These are phyloP conservation scores for Apiotrichum akiyoshidainum DNA, from an alignment of 1,284 basidiomycete genomes.

Conservation along the genomic window DNA sequence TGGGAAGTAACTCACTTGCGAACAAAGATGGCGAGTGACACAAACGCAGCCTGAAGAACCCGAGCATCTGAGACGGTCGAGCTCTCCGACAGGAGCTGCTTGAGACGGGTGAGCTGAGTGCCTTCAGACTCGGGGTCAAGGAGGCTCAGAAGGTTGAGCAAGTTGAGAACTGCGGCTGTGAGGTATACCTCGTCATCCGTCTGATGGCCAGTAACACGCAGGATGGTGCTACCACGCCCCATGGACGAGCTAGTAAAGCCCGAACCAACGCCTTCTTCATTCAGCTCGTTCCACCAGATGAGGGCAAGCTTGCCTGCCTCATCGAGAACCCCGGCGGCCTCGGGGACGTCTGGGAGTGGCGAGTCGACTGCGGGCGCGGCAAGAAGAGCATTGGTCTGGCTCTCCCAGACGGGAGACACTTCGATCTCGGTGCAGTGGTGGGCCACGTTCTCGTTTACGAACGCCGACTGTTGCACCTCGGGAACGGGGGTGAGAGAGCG, in stretches of 20 bases:
- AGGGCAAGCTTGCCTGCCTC: slow-evolving; percentile 25
- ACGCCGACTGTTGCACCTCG: slow-evolving; percentile 21
- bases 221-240: slow-evolving; percentile 9
- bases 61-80: slow-evolving; percentile 71
- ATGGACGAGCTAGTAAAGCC: slow-evolving; percentile 3
- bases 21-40: slow-evolving; percentile 55
- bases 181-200: slow-evolving; percentile 44
- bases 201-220: slow-evolving; percentile 28
- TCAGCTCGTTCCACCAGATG: slow-evolving; percentile 44
- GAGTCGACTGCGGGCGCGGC: slow-evolving; percentile 15
- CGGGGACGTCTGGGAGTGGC: slow-evolving; percentile 9
- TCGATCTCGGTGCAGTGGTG: neutral
- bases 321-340: slow-evolving; percentile 24
- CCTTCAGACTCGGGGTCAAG: slow-evolving; percentile 68
- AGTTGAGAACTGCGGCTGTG: slow-evolving; percentile 57
- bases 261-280: slow-evolving; percentile 1
- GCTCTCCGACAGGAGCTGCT: slow-evolving; percentile 72
- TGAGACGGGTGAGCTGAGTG: slow-evolving; percentile 67
- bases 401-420: slow-evolving; percentile 21
- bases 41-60: slow-evolving; percentile 43
- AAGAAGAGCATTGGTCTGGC: slow-evolving; percentile 30
- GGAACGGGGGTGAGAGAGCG: slow-evolving; percentile 28
- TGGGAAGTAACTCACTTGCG: slow-evolving; percentile 60
- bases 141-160: slow-evolving; percentile 78
- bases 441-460: slow-evolving; percentile 16